A percentile compares a stretch with the other conserved stretches of the same genome.
phyloP scores from a whole-genome alignment of 2,329 filamentous ascomycete species.

The Arthrobotrys musiformis region DNA sequence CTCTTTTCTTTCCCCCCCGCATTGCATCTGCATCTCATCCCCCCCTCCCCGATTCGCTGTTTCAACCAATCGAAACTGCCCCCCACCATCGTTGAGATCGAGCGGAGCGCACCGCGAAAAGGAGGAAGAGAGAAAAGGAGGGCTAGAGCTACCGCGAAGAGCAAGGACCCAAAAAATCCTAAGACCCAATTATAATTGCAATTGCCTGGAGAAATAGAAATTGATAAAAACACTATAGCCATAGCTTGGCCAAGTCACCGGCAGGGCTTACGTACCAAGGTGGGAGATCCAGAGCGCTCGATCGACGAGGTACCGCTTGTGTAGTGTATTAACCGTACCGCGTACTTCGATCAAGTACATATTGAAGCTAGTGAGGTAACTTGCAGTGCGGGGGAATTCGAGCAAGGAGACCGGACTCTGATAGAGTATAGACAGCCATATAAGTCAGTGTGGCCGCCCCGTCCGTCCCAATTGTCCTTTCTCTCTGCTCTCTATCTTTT shows the following conservation, averaged over 20 bases:
- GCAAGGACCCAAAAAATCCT: slow-evolving; percentile 28
- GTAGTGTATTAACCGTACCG: no score
- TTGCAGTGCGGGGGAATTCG: slow-evolving; percentile 21
- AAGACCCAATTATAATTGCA: slow-evolving; percentile 9
- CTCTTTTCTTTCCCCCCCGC: slow-evolving; percentile 20
- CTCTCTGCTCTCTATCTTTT: background rate
- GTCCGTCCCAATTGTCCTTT: background rate
- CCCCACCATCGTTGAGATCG: slow-evolving; percentile 30
- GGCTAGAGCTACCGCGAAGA: slow-evolving; percentile 53
- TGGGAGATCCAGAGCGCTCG: slow-evolving; percentile 14
- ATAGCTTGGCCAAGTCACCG: slow-evolving; percentile 1
- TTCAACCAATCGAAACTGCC: slow-evolving; percentile 37
- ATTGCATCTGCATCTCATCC: slow-evolving; percentile 32
- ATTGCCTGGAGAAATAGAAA: slow-evolving; percentile 22
- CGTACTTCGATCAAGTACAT: slow-evolving; percentile 3
- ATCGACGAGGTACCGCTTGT: slow-evolving; percentile 9
- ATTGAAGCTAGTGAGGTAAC: background rate
- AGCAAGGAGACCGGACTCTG: background rate
- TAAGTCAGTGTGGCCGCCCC: slow-evolving; percentile 18
- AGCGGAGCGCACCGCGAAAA: slow-evolving; percentile 49
- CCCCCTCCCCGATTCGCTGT: slow-evolving; percentile 12
- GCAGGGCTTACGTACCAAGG: slow-evolving; percentile 18
- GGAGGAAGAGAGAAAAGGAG: slow-evolving; percentile 30
- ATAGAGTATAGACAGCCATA: slow-evolving; percentile 18
- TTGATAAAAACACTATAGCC: slow-evolving; percentile 19